Conservation (phyloP, 1,284 basidiomycete species). For the Rhodotorula mucilaginosa region DNA sequence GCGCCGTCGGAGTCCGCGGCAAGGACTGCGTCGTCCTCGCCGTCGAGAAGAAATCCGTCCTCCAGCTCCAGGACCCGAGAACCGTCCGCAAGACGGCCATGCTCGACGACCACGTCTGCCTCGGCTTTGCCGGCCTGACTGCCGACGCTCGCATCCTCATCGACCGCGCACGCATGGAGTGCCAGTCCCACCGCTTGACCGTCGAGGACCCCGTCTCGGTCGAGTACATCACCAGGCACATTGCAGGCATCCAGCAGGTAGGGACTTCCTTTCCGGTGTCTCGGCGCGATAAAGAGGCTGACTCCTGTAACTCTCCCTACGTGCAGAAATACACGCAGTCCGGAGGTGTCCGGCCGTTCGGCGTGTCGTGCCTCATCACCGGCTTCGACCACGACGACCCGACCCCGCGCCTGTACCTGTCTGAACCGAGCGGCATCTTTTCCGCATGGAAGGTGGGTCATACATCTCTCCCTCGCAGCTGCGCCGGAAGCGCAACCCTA, state of each 20-base stretch:
- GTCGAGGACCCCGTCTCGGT: conserved; percentile 98
- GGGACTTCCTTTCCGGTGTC: conserved; percentile 36
- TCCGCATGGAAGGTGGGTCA: conserved; percentile 90
- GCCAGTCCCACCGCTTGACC: conserved; percentile 93
- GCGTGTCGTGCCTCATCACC: conserved; percentile 93
- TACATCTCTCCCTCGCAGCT: not conserved
- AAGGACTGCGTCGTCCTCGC: conserved; percentile 93
- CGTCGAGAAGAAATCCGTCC: conserved; percentile 96
- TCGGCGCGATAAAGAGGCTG: not conserved
- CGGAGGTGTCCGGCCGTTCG: conserved; percentile 96
- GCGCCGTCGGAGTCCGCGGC: conserved; percentile 94
- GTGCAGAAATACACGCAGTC: conserved; percentile 80
- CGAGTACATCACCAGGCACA: conserved; percentile 97
- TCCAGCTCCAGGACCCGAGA: conserved; percentile 92
- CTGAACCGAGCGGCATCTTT: conserved; percentile 96
- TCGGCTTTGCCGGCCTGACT: conserved; percentile 95
- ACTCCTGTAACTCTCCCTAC: conserved; percentile 11
- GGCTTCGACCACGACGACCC: conserved; percentile 94
- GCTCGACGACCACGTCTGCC: conserved; percentile 95
- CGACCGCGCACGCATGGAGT: conserved; percentile 96
- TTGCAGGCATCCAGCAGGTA: conserved; percentile 97
- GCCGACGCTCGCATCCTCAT: conserved; percentile 97
- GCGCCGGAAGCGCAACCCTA: too few relatives aligned
- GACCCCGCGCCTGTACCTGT: conserved; percentile 87
- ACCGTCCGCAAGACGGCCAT: conserved; percentile 98